These are phyloP conservation scores for Circinella minor DNA, from an alignment of 371 early-diverging fungal genomes.

Conservation along the genomic window DNA sequence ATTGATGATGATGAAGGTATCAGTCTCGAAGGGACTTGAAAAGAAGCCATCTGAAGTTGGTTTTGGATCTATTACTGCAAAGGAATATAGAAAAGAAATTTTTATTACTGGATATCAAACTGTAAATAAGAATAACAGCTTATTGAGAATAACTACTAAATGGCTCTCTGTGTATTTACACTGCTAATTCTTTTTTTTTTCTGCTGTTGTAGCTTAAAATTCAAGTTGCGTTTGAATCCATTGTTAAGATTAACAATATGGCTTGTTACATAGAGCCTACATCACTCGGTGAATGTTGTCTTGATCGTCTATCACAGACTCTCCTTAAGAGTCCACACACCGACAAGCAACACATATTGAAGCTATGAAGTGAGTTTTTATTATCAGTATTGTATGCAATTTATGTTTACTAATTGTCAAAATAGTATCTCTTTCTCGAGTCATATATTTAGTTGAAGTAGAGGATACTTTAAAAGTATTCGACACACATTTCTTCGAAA, in stretches of 20 bases:
- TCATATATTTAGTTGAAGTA: conserved; percentile 12
- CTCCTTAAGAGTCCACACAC: neutral
- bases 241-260: neutral
- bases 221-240: neutral
- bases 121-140: neutral
- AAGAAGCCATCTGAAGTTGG: neutral
- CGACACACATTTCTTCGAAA: conserved; percentile 2
- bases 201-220: neutral
- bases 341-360: neutral
- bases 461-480: neutral
- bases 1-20: neutral
- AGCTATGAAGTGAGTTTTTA: conserved; percentile 10
- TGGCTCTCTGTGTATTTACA: no score
- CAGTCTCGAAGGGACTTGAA: neutral
- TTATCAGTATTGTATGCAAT: neutral
- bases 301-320: neutral
- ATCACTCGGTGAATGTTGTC: neutral
- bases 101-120: neutral
- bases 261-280: neutral
- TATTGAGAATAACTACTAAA: no score
- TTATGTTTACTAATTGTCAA: conserved; percentile 9
- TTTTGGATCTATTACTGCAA: neutral
- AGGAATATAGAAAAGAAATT: no score
- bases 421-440: conserved; percentile 8
- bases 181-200: neutral